These are phyloP conservation scores for Ogataea angusta DNA, from an alignment of 805 yeast genomes.

Conservation along the genomic window DNA sequence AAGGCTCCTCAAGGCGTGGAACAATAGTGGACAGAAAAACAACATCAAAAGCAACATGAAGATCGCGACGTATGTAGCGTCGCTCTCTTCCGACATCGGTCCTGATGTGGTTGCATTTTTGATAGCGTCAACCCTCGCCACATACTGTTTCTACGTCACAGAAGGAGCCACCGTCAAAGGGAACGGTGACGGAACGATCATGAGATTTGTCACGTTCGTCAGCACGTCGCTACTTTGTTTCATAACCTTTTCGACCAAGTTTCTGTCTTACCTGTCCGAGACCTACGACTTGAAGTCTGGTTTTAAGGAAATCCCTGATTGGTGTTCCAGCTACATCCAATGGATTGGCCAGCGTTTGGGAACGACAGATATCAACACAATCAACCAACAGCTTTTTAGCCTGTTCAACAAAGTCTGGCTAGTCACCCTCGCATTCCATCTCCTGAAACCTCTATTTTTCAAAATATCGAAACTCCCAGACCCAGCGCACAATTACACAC, in stretches of 20 bases:
- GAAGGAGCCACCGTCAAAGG: neutral
- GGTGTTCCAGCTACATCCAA: constrained; percentile 21
- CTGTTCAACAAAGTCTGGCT: constrained; percentile 19
- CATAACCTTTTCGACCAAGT: constrained; percentile 22
- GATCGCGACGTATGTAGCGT: constrained; percentile 41
- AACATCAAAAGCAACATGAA: constrained; percentile 45
- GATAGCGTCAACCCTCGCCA: constrained; percentile 18
- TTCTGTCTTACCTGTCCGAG: constrained; percentile 27
- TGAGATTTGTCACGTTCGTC: constrained; percentile 38
- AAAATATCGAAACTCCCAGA: neutral
- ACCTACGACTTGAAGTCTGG: constrained; percentile 24
- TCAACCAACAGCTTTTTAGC: constrained; percentile 21
- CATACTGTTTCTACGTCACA: constrained; percentile 9
- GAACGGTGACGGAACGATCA: neutral
- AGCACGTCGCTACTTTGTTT: constrained; percentile 44
- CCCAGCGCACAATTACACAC: constrained; percentile 23
- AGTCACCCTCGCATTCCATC: neutral
- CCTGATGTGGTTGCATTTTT: constrained; percentile 21
- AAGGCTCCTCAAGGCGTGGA: constrained; percentile 77
- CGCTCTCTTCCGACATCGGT: constrained; percentile 19
- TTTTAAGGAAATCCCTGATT: constrained; percentile 17
- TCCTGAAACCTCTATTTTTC: constrained; percentile 18
- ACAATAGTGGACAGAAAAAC: constrained; percentile 84
- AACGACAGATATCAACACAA: constrained; percentile 27
- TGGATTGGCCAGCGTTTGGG: constrained; percentile 35